phyloP scores from a whole-genome alignment of 306 rosid genomes.

The Rosa persica region DNA sequence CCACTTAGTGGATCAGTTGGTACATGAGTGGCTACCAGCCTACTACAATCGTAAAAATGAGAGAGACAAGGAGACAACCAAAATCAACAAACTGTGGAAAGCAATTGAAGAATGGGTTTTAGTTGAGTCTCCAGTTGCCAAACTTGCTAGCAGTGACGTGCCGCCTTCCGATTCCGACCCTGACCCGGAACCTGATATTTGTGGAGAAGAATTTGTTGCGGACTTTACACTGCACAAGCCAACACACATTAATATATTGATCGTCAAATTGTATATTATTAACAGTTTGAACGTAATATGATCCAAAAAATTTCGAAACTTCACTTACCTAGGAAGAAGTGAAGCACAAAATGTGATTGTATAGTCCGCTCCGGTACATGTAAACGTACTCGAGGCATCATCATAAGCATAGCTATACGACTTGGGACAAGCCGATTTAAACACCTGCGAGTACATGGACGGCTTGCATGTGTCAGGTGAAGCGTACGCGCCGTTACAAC shows the following conservation, averaged over 20 bases:
- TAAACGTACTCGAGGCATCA: constrained; percentile 79
- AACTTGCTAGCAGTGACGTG: constrained; percentile 56
- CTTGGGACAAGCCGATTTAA: constrained; percentile 80
- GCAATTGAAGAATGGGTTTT: constrained; percentile 11
- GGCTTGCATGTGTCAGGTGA: constrained; percentile 76
- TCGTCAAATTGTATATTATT: not conserved
- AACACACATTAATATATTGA: not conserved
- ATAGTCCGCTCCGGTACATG: constrained; percentile 73
- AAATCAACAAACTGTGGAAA: constrained; percentile 27
- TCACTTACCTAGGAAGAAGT: constrained; percentile 44
- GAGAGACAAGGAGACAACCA: constrained; percentile 33
- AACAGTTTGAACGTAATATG: not conserved
- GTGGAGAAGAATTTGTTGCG: constrained; percentile 35
- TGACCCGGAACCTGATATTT: constrained; percentile 8
- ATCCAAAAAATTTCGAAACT: no score
- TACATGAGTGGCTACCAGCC: constrained; percentile 3
- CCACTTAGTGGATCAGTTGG: not conserved
- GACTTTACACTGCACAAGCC: constrained; percentile 48
- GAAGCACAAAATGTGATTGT: constrained; percentile 75
- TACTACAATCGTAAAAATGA: constrained; percentile 26
- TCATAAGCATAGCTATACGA: constrained; percentile 91
- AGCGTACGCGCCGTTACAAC: constrained; percentile 65
- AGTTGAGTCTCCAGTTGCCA: constrained; percentile 55
- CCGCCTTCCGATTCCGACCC: constrained; percentile 39
- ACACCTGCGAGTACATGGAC: constrained; percentile 65